Base-by-base conservation (phyloP, 495 filamentous ascomycete species). In the Terfezia boudieri region DNA sequence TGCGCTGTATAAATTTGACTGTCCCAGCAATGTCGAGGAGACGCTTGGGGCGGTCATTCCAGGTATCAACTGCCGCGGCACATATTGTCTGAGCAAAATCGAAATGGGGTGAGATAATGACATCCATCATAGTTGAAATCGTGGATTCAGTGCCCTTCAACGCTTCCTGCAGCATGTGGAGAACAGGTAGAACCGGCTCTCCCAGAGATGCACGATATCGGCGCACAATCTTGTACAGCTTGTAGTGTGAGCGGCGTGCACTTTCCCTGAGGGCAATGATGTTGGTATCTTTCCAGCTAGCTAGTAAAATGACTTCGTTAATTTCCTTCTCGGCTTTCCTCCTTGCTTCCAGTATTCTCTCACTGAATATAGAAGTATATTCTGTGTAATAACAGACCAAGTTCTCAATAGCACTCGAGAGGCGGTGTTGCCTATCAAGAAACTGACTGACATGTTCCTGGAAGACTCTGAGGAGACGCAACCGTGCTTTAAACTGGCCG, bases 241-340 rank as follows among this genome's bases (percentile, higher is more conserved):
- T 94, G 59, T 82, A 76, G 64, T 96, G 92, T 8, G 89, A 95
- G 55, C 82, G 78, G 62, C 80, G 77, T 2, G 90, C 85, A 66
- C 87, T 94, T 56, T 94, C 87, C 61, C 77, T 73, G 41, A 99
- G 68, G 8, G 85, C 82, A 53, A 82, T 78, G 52, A 99, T 89
- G 58, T 94, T 96, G 22, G 82, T 94, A 60, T 96, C 92, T 62
- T 92, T 90, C 92, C 92, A 96, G 63, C 84, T 93, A 2, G 86
- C 84, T 55, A 96, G 67, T 36, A 88, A 74, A 20, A 96, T 73
- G 35, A 94, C 80, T 57, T 94, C 83, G 59, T 82, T 84, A 72
- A 96, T 82, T 50, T 84, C 75, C 64, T 85, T 92, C 64, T 94
- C 87, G 9, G 94, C 70, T 5, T 73, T 69, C 1, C 68, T 67